These are phyloP conservation scores for Lophiotrema nucula DNA, from an alignment of 495 filamentous ascomycete species.

Conservation along the genomic window DNA sequence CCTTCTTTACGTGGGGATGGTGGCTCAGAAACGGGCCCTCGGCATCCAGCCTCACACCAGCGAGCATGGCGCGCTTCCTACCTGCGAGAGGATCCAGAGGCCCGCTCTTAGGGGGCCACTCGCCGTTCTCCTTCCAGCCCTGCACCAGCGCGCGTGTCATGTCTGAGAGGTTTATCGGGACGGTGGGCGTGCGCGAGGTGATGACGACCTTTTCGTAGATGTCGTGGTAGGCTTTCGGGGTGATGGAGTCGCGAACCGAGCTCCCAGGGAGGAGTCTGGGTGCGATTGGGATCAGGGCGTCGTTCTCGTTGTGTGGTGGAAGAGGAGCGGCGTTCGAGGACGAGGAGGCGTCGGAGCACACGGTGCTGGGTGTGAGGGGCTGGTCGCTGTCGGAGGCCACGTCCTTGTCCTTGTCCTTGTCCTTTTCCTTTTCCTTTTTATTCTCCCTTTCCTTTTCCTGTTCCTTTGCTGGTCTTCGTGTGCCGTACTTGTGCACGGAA, in stretches of 20 bases:
- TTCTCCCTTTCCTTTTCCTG: background rate
- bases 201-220: conserved; percentile 87
- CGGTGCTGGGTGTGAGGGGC: background rate
- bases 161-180: conserved; percentile 83
- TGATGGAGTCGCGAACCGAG: conserved; percentile 72
- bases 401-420: too few relatives aligned
- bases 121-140: conserved; percentile 91
- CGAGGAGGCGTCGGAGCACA: background rate
- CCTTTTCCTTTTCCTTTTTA: too few relatives aligned
- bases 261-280: conserved; percentile 67
- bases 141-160: conserved; percentile 78
- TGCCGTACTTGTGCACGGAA: conserved; percentile 19
- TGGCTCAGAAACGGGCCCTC: conserved; percentile 22
- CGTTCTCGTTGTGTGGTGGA: background rate
- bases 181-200: conserved; percentile 70
- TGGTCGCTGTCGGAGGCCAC: background rate
- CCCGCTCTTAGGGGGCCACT: conserved; percentile 78
- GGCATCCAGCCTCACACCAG: conserved; percentile 15
- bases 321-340: background rate
- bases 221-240: conserved; percentile 66
- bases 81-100: conserved; percentile 35
- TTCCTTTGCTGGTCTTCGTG: background rate
- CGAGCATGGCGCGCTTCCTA: conserved; percentile 17
- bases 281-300: conserved; percentile 37
- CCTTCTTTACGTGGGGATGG: conserved; percentile 36